phyloP scores from a whole-genome alignment of 208 protist genomes.

The Trypanosoma grayi region DNA sequence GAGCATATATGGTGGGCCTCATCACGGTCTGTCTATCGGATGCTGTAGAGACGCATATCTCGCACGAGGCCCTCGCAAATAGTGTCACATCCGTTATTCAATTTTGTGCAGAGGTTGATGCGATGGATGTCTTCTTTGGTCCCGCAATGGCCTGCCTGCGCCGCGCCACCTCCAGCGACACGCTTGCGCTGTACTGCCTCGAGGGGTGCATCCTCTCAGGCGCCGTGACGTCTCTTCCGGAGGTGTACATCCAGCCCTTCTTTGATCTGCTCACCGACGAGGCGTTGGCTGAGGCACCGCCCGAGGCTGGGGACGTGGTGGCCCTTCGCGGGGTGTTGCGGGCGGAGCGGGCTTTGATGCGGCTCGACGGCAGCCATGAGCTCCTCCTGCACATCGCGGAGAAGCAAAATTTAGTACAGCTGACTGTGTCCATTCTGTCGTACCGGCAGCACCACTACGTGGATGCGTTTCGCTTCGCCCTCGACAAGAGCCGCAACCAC shows the following conservation, averaged over 20 bases:
- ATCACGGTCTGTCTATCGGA: slow-evolving; percentile 34
- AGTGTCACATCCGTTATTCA: slow-evolving; percentile 25
- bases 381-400: slow-evolving; percentile 46
- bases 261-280: slow-evolving; percentile 39
- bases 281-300: neutral
- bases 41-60: neutral
- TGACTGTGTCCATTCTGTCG: slow-evolving; percentile 47
- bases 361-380: slow-evolving; percentile 39
- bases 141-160: slow-evolving; percentile 33
- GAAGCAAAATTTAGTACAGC: slow-evolving; percentile 36
- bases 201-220: slow-evolving; percentile 42
- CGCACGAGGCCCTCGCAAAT: neutral
- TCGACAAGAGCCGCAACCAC: slow-evolving; percentile 14
- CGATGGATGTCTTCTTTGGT: slow-evolving; percentile 58
- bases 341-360: slow-evolving; percentile 58
- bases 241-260: slow-evolving; percentile 51
- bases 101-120: slow-evolving; percentile 50
- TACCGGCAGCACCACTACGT: slow-evolving; percentile 44
- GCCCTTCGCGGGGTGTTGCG: slow-evolving; percentile 18
- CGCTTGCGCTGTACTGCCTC: slow-evolving; percentile 38
- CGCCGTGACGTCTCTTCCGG: slow-evolving; percentile 46
- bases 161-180: neutral
- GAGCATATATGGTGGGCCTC: slow-evolving; percentile 45
- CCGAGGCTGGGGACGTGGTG: neutral
- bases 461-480: slow-evolving; percentile 49